These are phyloP conservation scores for Termitomyces sp. DNA, from an alignment of 768 basidiomycete genomes.

Conservation along the genomic window DNA sequence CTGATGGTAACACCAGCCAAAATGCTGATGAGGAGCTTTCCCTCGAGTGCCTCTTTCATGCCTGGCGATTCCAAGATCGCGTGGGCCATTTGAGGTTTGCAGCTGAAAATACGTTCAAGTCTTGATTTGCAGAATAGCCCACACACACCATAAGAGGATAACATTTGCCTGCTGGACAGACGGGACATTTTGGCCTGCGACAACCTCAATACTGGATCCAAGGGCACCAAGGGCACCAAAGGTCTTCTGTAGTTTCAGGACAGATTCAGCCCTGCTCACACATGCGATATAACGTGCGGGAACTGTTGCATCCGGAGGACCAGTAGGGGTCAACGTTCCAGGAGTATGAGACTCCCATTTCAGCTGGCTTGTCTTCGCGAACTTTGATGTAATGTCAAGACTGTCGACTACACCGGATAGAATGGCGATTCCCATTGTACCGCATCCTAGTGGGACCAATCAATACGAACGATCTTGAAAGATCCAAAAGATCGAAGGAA, in stretches of 20 bases:
- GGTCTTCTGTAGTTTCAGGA: slow-evolving; percentile 51
- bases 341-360: slow-evolving; percentile 49
- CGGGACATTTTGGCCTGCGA: slow-evolving; percentile 61
- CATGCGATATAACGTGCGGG: slow-evolving; percentile 84
- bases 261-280: slow-evolving; percentile 76
- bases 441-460: slow-evolving; percentile 64
- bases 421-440: slow-evolving; percentile 97
- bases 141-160: slow-evolving; percentile 76
- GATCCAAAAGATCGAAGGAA: slow-evolving; percentile 17
- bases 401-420: slow-evolving; percentile 88
- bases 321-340: slow-evolving; percentile 68
- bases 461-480: slow-evolving; percentile 6
- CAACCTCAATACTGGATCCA: slow-evolving; percentile 65
- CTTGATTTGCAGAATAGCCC: neutral
- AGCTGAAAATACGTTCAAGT: slow-evolving; percentile 41
- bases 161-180: slow-evolving; percentile 78
- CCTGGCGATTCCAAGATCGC: slow-evolving; percentile 68
- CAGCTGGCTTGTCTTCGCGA: slow-evolving; percentile 12
- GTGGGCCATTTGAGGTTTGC: slow-evolving; percentile 88
- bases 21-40: slow-evolving; percentile 94
- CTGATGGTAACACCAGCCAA: slow-evolving; percentile 92
- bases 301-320: slow-evolving; percentile 56
- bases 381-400: slow-evolving; percentile 44
- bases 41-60: slow-evolving; percentile 76
- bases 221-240: slow-evolving; percentile 57